A percentile compares a stretch with the other conserved stretches of the same genome.
Conservation (phyloP, 148 eudicot species). For the Rhododendron griersonianum region DNA sequence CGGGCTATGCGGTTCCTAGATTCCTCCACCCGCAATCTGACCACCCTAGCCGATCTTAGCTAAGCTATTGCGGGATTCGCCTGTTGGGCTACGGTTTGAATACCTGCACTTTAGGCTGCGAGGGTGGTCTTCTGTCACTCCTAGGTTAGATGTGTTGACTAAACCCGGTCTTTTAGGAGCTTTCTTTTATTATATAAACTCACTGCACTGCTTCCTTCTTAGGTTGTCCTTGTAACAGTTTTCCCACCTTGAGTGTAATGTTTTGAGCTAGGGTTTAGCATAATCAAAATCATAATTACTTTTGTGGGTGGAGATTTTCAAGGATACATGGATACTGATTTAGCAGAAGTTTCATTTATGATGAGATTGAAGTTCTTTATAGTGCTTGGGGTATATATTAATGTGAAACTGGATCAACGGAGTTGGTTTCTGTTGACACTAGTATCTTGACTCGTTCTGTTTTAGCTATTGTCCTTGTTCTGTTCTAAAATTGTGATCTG, state of each 20-base stretch:
- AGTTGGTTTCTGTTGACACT: neutral
- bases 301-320: neutral
- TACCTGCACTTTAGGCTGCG: neutral
- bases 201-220: neutral
- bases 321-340: neutral
- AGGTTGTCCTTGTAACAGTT: neutral
- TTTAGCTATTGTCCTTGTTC: neutral
- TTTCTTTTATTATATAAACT: neutral
- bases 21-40: too few relatives aligned
- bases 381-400: neutral
- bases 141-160: neutral
- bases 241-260: neutral
- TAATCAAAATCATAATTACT: neutral
- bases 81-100: neutral
- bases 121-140: neutral
- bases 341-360: neutral
- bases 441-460: neutral
- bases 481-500: neutral
- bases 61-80: neutral
- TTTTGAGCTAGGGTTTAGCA: neutral
- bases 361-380: neutral
- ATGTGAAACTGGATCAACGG: neutral
- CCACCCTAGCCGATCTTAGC: neutral
- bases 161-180: neutral
- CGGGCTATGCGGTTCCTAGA: too few relatives aligned